Conservation (phyloP, 495 filamentous ascomycete species). For the Cudoniella acicularis region DNA sequence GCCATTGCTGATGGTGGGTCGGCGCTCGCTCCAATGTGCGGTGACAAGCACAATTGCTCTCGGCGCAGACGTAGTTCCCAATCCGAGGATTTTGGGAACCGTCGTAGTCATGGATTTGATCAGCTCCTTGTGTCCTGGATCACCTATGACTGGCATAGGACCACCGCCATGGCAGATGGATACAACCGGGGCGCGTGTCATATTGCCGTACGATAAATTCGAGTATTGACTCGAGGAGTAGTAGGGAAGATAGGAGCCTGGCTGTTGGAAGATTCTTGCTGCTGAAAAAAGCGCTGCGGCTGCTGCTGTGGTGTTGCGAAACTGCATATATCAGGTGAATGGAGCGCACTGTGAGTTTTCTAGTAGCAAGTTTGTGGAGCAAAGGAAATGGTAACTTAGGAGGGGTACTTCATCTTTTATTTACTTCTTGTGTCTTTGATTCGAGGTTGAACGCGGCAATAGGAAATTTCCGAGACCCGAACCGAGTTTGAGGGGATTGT, state of each 20-base stretch:
- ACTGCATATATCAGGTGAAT: neutral
- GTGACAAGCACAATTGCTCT: constrained; percentile 38
- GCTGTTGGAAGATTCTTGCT: constrained; percentile 4
- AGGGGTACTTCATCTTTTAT: no score
- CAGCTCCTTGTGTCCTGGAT: constrained; percentile 31
- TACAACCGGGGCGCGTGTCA: constrained; percentile 37
- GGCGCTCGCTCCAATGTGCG: constrained; percentile 36
- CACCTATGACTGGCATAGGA: constrained; percentile 38
- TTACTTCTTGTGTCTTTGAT: no score
- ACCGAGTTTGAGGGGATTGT: no score
- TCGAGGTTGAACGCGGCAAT: no score
- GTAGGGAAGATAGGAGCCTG: neutral
- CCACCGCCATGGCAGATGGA: constrained; percentile 40
- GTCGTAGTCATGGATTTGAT: constrained; percentile 30
- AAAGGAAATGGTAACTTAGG: no score
- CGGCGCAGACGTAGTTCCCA: constrained; percentile 32
- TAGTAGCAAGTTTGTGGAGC: neutral
- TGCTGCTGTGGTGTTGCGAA: constrained; percentile 5
- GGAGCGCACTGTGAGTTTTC: neutral
- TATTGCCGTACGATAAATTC: no score
- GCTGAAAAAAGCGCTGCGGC: constrained; percentile 1
- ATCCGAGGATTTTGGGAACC: constrained; percentile 34
- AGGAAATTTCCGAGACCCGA: no score
- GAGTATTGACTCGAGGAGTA: constrained; percentile 5
- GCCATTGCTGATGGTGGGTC: constrained; percentile 32